These are phyloP conservation scores for Amyloporia xantha DNA, from an alignment of 768 basidiomycete genomes.

Conservation along the genomic window DNA sequence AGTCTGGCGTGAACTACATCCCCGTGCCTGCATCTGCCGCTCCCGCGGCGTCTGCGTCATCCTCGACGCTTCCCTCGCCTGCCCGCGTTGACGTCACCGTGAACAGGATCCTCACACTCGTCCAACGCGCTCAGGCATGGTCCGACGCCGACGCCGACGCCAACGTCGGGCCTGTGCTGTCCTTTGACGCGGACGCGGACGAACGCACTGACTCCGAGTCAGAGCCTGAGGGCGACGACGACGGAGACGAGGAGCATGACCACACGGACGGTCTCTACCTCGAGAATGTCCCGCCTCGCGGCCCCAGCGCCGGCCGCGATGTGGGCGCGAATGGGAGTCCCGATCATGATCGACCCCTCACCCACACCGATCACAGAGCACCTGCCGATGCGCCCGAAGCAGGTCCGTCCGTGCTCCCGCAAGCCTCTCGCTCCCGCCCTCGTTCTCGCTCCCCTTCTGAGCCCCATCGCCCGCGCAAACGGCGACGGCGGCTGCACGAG, in stretches of 20 bases:
- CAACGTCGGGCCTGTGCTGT: not conserved
- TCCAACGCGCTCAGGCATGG: conserved; percentile 19
- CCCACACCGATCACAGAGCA: not conserved
- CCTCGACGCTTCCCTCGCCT: conserved; percentile 13
- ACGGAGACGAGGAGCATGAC: conserved; percentile 20
- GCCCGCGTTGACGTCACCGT: conserved; percentile 47
- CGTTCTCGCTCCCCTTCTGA: conserved; percentile 7
- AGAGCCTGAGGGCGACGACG: conserved; percentile 23
- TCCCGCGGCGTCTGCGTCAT: conserved; percentile 3
- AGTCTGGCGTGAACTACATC: conserved; percentile 22
- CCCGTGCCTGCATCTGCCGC: conserved; percentile 27
- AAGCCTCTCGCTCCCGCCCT: not conserved
- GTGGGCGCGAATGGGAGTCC: not conserved
- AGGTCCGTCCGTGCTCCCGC: not conserved
- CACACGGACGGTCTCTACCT: conserved; percentile 13
- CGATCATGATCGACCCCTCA: not conserved
- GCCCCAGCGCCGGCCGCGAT: not conserved
- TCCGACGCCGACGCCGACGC: conserved; percentile 2
- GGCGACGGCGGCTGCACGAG: conserved; percentile 22
- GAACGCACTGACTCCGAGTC: conserved; percentile 23
- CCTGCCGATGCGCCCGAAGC: not conserved
- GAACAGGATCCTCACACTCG: conserved; percentile 45
- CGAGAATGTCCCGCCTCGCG: not conserved
- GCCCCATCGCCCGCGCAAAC: conserved; percentile 21
- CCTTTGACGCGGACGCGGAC: conserved; percentile 10